Base-by-base conservation (phyloP, 805 yeast genomes). In the Metschnikowia kofuensis region DNA sequence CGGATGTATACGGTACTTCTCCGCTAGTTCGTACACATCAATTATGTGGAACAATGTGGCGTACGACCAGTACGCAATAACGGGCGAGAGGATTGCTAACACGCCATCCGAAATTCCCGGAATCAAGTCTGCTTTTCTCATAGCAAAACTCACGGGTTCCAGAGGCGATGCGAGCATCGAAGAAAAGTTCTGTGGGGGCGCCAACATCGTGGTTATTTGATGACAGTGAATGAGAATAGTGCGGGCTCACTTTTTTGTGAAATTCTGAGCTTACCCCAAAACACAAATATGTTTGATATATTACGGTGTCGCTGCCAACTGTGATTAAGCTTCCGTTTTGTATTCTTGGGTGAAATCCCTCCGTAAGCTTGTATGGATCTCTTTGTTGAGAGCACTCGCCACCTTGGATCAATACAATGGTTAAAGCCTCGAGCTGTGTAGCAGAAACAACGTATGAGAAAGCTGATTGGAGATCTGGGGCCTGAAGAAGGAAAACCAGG, bases 1-100 rank as follows among this genome's bases (percentile, higher is more conserved):
- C 16, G 98, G 91, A 66, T 94, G 99, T 45, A 94, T 89, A 56
- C 98, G 77, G 69, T 88, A 89, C 63, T 78, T 73, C 60, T 88
- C 96, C 39, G 91, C 89, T 54, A 89, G 70, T 62, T 88, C 80
- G 56, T 77, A 80, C 38, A 77, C 77, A 65, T 94, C 98, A 44
- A 91, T 69, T 8, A 85, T 51, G 62, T 85, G 89, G 77, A 87
- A 94, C 53, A 87, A 67, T 28, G 79, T 61, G 3, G 96, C 86
- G 58, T 83, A 82, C 1, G 69, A 49, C 98, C 98, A 94, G 66
- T 94, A 94, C 2, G 85, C 90, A 2, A 83, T 72, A 4, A 94
- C 78, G 1, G 99, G 98, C 1, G 84, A 75, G 2, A 81, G 68
- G 39, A 91, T 67, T 1, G 97, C 87, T 44, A 89, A 62, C 14